phyloP scores from a whole-genome alignment of 805 yeast species.

The Maudiozyma turicensis region DNA sequence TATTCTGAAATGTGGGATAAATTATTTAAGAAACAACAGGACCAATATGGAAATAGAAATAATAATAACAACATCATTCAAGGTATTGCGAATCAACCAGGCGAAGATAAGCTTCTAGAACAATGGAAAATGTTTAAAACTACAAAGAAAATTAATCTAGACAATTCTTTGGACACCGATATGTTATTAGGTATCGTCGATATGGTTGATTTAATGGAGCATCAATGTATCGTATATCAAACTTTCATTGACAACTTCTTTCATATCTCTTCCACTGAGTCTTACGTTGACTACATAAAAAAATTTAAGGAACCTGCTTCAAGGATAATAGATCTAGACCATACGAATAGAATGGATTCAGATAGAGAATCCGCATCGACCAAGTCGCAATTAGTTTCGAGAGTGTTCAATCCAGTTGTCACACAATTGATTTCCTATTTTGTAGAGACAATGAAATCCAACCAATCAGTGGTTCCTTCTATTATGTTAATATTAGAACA shows the following conservation, averaged over 20 bases:
- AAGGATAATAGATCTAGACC: constrained; percentile 23
- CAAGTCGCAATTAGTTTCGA: constrained; percentile 36
- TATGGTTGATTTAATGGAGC: constrained; percentile 14
- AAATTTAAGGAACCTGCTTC: constrained; percentile 16
- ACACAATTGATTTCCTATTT: constrained; percentile 23
- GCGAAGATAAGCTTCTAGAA: constrained; percentile 6
- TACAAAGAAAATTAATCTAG: constrained; percentile 7
- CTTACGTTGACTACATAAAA: constrained; percentile 38
- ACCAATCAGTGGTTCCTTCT: constrained; percentile 35
- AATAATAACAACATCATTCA: constrained; percentile 1
- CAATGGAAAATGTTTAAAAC: constrained; percentile 14
- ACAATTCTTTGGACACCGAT: constrained; percentile 4
- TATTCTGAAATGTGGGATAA: constrained; percentile 27
- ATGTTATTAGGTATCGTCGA: constrained; percentile 8
- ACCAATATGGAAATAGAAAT: background rate
- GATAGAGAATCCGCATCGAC: constrained; percentile 41
- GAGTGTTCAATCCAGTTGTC: constrained; percentile 34
- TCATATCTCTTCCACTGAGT: constrained; percentile 33
- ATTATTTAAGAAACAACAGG: constrained; percentile 5
- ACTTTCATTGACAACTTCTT: constrained; percentile 38
- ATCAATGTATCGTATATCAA: constrained; percentile 36
- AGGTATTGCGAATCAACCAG: constrained; percentile 4
- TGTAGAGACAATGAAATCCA: constrained; percentile 29
- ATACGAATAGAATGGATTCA: constrained; percentile 33
- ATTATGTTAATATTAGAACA: constrained; percentile 35